Conservation (phyloP, 768 basidiomycete species). For the Chalciporus piperatus region DNA sequence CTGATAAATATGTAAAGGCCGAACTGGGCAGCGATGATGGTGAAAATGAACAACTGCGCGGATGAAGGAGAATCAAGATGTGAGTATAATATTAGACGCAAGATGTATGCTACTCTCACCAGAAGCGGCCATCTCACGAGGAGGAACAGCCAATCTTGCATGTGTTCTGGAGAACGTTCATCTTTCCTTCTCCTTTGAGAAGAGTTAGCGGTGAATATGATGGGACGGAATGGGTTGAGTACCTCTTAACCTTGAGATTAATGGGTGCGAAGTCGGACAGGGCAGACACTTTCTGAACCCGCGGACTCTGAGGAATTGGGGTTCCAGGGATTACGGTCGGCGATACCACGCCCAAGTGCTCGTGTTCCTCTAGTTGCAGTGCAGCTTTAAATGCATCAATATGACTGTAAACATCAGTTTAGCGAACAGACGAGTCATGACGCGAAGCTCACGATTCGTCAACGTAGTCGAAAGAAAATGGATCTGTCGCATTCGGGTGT, state of each 20-base stretch:
- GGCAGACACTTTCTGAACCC: conserved; percentile 78
- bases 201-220: conserved; percentile 1
- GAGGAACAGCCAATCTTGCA: conserved; percentile 73
- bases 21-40: conserved; percentile 83
- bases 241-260: conserved; percentile 80
- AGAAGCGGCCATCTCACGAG: conserved; percentile 85
- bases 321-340: conserved; percentile 21
- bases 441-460: conserved; percentile 61
- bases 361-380: conserved; percentile 56
- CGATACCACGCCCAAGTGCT: conserved; percentile 21
- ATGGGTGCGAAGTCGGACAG: conserved; percentile 89
- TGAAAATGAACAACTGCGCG: conserved; percentile 73
- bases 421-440: background rate
- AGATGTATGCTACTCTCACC: conserved; percentile 39
- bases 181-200: conserved; percentile 37
- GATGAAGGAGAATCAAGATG: background rate
- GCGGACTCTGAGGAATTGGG: conserved; percentile 33
- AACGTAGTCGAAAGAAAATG: conserved; percentile 56
- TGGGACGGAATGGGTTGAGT: background rate
- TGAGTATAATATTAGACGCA: conserved; percentile 2
- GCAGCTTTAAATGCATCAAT: conserved; percentile 80
- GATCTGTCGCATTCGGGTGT: conserved; percentile 7
- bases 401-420: conserved; percentile 38
- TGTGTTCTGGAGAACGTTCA: conserved; percentile 35
- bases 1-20: conserved; percentile 82